Conservation (phyloP, 495 filamentous ascomycete species). For the Neurospora sp. region DNA sequence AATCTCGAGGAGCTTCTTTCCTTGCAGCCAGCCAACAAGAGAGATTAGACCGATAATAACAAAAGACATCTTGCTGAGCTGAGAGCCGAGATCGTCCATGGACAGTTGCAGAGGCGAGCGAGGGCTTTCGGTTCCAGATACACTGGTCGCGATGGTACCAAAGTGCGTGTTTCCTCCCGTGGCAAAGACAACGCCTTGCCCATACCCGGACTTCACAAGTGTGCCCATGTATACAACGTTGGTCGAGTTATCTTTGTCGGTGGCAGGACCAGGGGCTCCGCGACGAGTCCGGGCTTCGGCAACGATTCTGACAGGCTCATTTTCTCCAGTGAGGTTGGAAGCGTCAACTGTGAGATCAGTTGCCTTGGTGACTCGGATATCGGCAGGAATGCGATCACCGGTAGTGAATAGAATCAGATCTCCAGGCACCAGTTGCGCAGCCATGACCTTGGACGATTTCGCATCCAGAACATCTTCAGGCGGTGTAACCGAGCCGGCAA, state of each 20-base stretch:
- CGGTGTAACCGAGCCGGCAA: slow-evolving; percentile 26
- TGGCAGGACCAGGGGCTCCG: slow-evolving; percentile 14
- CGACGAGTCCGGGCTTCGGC: slow-evolving; percentile 58
- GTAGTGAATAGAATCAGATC: slow-evolving; percentile 90
- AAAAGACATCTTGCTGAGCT: slow-evolving; percentile 92
- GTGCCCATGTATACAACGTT: slow-evolving; percentile 99
- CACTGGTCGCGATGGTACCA: slow-evolving; percentile 85
- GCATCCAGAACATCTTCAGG: slow-evolving; percentile 52
- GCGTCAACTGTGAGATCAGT: slow-evolving; percentile 87
- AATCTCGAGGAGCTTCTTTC: slow-evolving; percentile 82
- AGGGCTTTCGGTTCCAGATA: slow-evolving; percentile 90
- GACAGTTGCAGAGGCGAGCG: slow-evolving; percentile 85
- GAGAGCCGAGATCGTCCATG: slow-evolving; percentile 93
- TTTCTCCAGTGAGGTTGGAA: slow-evolving; percentile 95
- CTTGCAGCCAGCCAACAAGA: slow-evolving; percentile 77
- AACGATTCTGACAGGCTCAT: slow-evolving; percentile 77
- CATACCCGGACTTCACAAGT: slow-evolving; percentile 89
- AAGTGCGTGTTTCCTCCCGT: slow-evolving; percentile 92
- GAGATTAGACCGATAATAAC: slow-evolving; percentile 90
- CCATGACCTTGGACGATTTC: slow-evolving; percentile 72
- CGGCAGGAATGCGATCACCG: slow-evolving; percentile 91
- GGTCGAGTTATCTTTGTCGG: slow-evolving; percentile 25
- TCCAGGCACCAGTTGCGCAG: slow-evolving; percentile 77
- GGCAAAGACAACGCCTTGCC: slow-evolving; percentile 89
- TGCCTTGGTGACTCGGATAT: slow-evolving; percentile 86